Conservation (phyloP, 2,329 filamentous ascomycete genomes). For the Penicillium sp. region DNA sequence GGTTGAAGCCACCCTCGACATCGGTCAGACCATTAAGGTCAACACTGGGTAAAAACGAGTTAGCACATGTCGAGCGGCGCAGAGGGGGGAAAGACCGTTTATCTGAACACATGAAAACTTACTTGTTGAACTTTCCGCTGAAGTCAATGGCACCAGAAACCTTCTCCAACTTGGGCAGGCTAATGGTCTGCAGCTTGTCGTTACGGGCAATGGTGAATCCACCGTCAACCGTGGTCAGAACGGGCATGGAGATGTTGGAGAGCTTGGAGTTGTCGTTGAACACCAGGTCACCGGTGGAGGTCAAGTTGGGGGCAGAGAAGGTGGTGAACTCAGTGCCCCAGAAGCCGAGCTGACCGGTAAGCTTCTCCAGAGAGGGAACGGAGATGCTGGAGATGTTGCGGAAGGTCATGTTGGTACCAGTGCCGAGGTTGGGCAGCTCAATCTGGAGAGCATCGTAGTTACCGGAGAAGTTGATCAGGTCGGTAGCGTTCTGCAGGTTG, state of each 20-base stretch:
- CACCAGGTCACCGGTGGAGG: slow-evolving; percentile 58
- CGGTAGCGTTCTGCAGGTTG: slow-evolving; percentile 76
- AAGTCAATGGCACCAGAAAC: slow-evolving; percentile 84
- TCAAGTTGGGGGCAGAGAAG: slow-evolving; percentile 56
- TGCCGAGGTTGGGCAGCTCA: slow-evolving; percentile 77
- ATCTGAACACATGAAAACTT: slow-evolving; percentile 50
- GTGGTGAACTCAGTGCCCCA: slow-evolving; percentile 69
- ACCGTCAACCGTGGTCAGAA: slow-evolving; percentile 72
- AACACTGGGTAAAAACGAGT: slow-evolving; percentile 60
- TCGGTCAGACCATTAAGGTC: slow-evolving; percentile 69
- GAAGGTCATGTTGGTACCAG: slow-evolving; percentile 81
- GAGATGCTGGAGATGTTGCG: slow-evolving; percentile 77
- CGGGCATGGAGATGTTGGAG: slow-evolving; percentile 76
- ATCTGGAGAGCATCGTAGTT: slow-evolving; percentile 78
- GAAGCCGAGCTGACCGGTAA: slow-evolving; percentile 83
- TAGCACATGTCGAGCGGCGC: slow-evolving; percentile 39
- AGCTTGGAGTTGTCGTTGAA: slow-evolving; percentile 64
- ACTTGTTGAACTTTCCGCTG: slow-evolving; percentile 83
- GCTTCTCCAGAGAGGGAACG: slow-evolving; percentile 72
- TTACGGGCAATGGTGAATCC: slow-evolving; percentile 91
- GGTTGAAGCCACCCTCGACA: slow-evolving; percentile 74
- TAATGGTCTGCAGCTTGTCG: slow-evolving; percentile 70
- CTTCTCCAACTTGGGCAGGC: slow-evolving; percentile 70
- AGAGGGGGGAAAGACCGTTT: background rate
- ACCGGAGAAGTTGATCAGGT: slow-evolving; percentile 73